Base-by-base conservation (phyloP, 768 basidiomycete genomes). In the Rhizopogon rudus region DNA sequence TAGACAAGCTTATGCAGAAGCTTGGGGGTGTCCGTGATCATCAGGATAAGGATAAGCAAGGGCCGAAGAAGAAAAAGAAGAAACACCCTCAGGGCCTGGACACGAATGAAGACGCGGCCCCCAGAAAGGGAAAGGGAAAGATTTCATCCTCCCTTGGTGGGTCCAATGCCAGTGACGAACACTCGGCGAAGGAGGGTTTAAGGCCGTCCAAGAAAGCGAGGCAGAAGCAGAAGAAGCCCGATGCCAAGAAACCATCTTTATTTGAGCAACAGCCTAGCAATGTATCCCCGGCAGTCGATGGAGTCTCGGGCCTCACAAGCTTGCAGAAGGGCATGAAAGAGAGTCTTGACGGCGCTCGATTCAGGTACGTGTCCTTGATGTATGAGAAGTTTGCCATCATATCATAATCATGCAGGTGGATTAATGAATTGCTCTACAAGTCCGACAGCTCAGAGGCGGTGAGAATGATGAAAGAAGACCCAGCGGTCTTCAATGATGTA, bases 341-440 rank as follows among this genome's bases (percentile, higher is more conserved):
- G 52, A 91, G 82, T 60, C 70, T 94, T 54, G 84, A 90, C 56
- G 91, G 93, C 0, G 93, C 93, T n/a, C 82, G 86, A 25, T 95
- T 95, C 69, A 81, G 92, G 93, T 88, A 44, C 62, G 77, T 52
- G 53, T 42, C 29, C 17, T 25, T 41, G 37, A 8, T 16, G 17
- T 22, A 4, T 16, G 14, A 25, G 35, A 35, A 37, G 33, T 14
- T 37, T 25, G 25, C 16, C 35, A 29, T 33, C 35, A 49, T 37
- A 49, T 25, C 14, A 49, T 8, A 37, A 35, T 20, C 6, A 16
- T 48, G 44, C 58, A 93, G 95, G 64, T 81, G 90, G 76, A 88
- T 98, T 54, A 99, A 99, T 67, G 95, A 98, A 73, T 80, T 78
- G 40, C 74, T 99, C 31, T 99, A 99, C 74, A 96, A 94, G 60